A percentile compares a stretch with the other conserved stretches of the same genome.
These are phyloP conservation scores for Leptographium radiaticola DNA, from an alignment of 2,329 filamentous ascomycete genomes.

Conservation along the genomic window DNA sequence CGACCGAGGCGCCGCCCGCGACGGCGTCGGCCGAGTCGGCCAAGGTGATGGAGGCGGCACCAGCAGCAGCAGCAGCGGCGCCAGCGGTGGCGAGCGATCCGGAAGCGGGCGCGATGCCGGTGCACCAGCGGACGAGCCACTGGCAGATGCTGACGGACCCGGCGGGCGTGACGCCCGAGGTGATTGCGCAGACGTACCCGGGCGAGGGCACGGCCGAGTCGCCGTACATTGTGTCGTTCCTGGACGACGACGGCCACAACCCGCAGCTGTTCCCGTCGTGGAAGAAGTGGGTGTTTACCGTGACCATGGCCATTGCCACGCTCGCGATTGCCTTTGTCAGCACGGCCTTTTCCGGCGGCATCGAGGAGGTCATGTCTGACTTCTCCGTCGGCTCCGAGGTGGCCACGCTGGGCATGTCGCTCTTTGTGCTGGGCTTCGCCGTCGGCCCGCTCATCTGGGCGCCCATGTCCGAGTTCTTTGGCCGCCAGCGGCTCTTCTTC, in stretches of 20 bases:
- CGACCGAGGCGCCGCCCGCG: background rate
- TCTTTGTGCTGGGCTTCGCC: constrained; percentile 45
- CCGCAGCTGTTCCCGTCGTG: constrained; percentile 42
- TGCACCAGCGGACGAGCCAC: constrained; percentile 25
- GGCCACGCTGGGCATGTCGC: constrained; percentile 47
- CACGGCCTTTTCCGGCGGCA: constrained; percentile 50
- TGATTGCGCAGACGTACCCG: constrained; percentile 40
- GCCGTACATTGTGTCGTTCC: constrained; percentile 56
- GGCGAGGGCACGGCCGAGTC: constrained; percentile 53
- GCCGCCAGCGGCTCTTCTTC: constrained; percentile 45
- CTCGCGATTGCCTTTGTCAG: constrained; percentile 58
- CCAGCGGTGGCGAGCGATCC: background rate
- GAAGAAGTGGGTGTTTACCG: constrained; percentile 54
- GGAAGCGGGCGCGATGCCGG: background rate
- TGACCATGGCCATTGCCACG: constrained; percentile 51
- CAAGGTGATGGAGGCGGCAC: background rate
- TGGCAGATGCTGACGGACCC: constrained; percentile 44
- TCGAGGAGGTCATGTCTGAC: constrained; percentile 37
- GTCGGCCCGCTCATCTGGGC: constrained; percentile 46
- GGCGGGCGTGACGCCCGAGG: constrained; percentile 41
- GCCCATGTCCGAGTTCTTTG: constrained; percentile 47
- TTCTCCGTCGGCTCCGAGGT: constrained; percentile 40
- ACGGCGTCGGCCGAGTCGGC: background rate
- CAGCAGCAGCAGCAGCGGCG: background rate
- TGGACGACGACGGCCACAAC: constrained; percentile 50